A percentile compares a stretch with the other conserved stretches of the same genome.
Conservation (phyloP, 2,329 filamentous ascomycete species). For the Didymosphaeria variabile region DNA sequence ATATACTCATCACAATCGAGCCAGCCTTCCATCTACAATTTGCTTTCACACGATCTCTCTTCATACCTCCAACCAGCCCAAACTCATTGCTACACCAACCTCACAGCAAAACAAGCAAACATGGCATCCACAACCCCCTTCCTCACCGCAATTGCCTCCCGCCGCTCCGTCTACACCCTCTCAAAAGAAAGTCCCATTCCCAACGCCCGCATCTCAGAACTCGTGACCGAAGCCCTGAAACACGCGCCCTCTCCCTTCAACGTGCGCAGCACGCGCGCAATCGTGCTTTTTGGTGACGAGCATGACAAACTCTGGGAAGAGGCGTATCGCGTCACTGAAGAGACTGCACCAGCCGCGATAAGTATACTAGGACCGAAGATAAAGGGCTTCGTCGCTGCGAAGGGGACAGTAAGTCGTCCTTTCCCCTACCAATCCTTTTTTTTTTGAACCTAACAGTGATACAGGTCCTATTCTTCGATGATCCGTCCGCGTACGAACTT, state of each 20-base stretch:
- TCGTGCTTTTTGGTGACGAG: constrained; percentile 38
- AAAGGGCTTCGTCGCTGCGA: constrained; percentile 26
- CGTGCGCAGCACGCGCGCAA: constrained; percentile 36
- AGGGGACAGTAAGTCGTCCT: constrained; percentile 31
- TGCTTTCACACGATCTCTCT: neutral
- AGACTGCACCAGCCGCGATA: constrained; percentile 25
- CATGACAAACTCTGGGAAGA: constrained; percentile 38
- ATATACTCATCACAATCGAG: too few relatives aligned
- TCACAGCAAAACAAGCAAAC: neutral
- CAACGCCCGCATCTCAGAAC: constrained; percentile 34
- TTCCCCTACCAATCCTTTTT: too few relatives aligned
- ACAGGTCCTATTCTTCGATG: constrained; percentile 33
- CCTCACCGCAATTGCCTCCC: constrained; percentile 35
- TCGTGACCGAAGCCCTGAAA: constrained; percentile 35
- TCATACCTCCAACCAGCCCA: too few relatives aligned
- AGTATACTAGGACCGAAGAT: constrained; percentile 33
- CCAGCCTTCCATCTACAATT: neutral
- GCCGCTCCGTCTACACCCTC: constrained; percentile 39
- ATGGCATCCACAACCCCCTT: constrained; percentile 37
- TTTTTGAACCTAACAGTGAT: neutral
- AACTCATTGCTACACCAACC: neutral
- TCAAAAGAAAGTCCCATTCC: constrained; percentile 34
- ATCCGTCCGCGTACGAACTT: constrained; percentile 22
- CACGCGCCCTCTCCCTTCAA: constrained; percentile 42
- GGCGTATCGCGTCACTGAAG: constrained; percentile 28